Evolutionary conservation across 148 eudicot genomes (phyloP).

Genomic region (Chenopodium album): DNA sequence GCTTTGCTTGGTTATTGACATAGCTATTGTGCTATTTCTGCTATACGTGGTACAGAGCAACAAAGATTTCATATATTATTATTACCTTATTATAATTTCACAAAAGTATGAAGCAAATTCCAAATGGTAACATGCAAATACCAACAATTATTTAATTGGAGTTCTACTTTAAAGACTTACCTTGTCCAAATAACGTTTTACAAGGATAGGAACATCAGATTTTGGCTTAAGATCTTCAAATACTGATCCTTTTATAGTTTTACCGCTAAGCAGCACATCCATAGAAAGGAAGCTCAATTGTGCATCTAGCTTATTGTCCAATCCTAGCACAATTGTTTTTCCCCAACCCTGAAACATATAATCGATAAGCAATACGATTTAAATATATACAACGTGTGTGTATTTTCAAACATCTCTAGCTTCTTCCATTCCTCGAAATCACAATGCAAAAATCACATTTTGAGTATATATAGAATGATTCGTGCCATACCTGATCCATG

Average conservation of each 20-base stretch:
- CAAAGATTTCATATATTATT: too few relatives aligned
- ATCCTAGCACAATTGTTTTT: conserved; percentile 73
- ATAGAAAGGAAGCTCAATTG: conserved; percentile 43
- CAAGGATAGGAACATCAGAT: conserved; percentile 63
- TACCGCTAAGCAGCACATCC: conserved; percentile 55
- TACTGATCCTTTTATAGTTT: conserved; percentile 51
- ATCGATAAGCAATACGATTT: too few relatives aligned
- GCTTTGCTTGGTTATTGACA: too few relatives aligned
- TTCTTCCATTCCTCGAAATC: neutral
- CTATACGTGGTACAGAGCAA: too few relatives aligned
- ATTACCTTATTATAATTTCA: too few relatives aligned
- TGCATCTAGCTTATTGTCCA: conserved; percentile 58
- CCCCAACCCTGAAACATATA: conserved; percentile 81
- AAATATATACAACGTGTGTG: too few relatives aligned
- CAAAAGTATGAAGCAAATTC: too few relatives aligned
- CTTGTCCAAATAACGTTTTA: conserved; percentile 73
- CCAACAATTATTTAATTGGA: too few relatives aligned
- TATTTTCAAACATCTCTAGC: too few relatives aligned
- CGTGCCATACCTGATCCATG: neutral
- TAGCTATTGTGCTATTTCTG: too few relatives aligned
- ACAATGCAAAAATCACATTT: neutral
- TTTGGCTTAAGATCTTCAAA: conserved; percentile 84
- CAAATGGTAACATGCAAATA: too few relatives aligned
- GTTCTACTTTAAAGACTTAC: conserved; percentile 24
- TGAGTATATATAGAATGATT: too few relatives aligned